Evolutionary conservation across 345 rosid genomes (phyloP), one percentile per base, ranked within the genome.

Genomic region (Viola odorata): DNA sequence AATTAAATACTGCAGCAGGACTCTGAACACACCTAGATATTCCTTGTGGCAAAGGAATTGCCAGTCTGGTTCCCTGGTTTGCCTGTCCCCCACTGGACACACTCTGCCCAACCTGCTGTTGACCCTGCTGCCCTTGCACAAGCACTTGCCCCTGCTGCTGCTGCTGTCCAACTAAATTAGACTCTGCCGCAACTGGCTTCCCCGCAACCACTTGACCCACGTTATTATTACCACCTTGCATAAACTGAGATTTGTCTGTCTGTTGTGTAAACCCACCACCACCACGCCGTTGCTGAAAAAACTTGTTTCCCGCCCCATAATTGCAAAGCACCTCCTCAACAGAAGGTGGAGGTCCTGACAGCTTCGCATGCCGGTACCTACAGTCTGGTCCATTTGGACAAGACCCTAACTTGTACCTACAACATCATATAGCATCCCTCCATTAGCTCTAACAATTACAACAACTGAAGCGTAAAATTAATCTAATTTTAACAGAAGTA

Each of bases 341-440:
- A 0, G 96, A 61, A 59, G 99, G 99, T 61, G 96, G 96, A 64
- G 99, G 96, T 68, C 96, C 98, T 62, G 96, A 83, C 61, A 85
- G 68, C 80, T 95, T 91, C 3, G 89, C 96, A 65, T 95, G 99
- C 81, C 98, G 82, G 54, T 91, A 95, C 36, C 98, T 83, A 67
- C 98, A 95, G 61, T 91, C 97, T 49, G 94, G 85, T 77, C 98
- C 99, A 79, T 91, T 91, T 45, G 99, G 99, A 75, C 99, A 91
- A 76, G 91, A 95, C 11, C 99, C 99, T 50, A 91, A 71, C 84
- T 95, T 95, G 78, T 86, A 95, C 99, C 97, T 95, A 70, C 62
- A 75, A 64, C 53, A 23, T 23, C 32, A 23, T 23, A 23, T 23
- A 23, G 32, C 32, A 23, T 23, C 2, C 32, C 32, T 23, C 2